These are phyloP conservation scores for Cantharellus cinnabarinus DNA, from an alignment of 768 basidiomycete genomes.

Conservation along the genomic window DNA sequence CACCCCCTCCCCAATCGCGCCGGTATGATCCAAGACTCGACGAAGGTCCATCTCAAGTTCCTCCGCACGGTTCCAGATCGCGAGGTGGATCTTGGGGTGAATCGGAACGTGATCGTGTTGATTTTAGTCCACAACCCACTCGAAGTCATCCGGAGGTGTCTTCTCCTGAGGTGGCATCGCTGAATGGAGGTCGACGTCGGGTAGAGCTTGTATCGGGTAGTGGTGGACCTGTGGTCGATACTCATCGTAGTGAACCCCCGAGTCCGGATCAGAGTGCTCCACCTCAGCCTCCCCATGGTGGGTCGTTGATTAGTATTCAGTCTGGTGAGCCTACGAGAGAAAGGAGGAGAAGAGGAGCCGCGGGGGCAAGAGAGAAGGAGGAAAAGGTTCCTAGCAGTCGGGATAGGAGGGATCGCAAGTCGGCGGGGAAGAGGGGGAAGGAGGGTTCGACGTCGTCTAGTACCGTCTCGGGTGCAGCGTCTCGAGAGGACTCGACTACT, in stretches of 20 bases:
- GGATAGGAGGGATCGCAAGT: slow-evolving; percentile 12
- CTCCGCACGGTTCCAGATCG: not conserved
- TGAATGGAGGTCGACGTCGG: not conserved
- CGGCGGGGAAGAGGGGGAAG: slow-evolving; percentile 3
- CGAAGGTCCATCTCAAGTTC: not conserved
- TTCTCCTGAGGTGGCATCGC: not conserved
- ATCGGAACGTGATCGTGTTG: slow-evolving; percentile 5
- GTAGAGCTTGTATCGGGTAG: slow-evolving; percentile 1
- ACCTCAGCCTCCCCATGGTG: slow-evolving; percentile 3
- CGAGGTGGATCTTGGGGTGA: slow-evolving; percentile 14
- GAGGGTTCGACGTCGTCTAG: not conserved
- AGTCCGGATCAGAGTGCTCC: not conserved
- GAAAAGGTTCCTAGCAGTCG: slow-evolving; percentile 6
- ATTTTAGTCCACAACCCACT: not conserved
- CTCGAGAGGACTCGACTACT: not conserved
- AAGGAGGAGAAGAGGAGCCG: slow-evolving; percentile 5
- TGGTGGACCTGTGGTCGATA: slow-evolving; percentile 1
- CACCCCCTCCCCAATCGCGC: slow-evolving; percentile 27
- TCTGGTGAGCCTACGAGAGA: slow-evolving; percentile 9
- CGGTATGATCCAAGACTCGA: not conserved
- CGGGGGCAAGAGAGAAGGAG: slow-evolving; percentile 9
- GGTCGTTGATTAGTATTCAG: slow-evolving; percentile 6
- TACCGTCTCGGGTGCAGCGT: not conserved
- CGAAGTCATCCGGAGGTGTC: not conserved
- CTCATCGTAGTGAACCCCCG: not conserved